These are phyloP conservation scores for Jamesozyma gamospora DNA, from an alignment of 805 yeast genomes.

Conservation along the genomic window DNA sequence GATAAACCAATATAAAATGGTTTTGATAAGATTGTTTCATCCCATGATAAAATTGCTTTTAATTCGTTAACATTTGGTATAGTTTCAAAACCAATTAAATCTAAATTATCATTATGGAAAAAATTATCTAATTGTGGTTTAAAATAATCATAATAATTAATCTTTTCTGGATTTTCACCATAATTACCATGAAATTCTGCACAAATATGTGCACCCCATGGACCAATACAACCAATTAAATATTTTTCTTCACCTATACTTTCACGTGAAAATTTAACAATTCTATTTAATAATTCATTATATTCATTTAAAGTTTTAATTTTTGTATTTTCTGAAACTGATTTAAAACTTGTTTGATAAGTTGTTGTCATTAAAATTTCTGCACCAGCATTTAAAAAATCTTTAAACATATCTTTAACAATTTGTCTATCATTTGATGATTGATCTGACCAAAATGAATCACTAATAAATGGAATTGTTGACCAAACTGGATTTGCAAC, in stretches of 20 bases:
- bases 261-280: slow-evolving; percentile 14
- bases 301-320: slow-evolving; percentile 16
- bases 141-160: slow-evolving; percentile 27
- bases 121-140: slow-evolving; percentile 36
- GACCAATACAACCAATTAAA: slow-evolving; percentile 54
- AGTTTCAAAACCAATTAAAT: slow-evolving; percentile 60
- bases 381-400: slow-evolving; percentile 45
- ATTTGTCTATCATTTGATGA: slow-evolving; percentile 30
- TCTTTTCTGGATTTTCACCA: slow-evolving; percentile 21
- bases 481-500: slow-evolving; percentile 51
- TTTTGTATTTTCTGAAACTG: slow-evolving; percentile 29
- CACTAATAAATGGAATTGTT: slow-evolving; percentile 37
- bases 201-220: slow-evolving; percentile 62
- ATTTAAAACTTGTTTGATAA: slow-evolving; percentile 44
- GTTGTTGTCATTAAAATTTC: slow-evolving; percentile 46
- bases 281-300: slow-evolving; percentile 14
- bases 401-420: slow-evolving; percentile 39
- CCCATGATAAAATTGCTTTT: slow-evolving; percentile 34
- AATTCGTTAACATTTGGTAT: slow-evolving; percentile 55
- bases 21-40: slow-evolving; percentile 30
- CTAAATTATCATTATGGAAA: slow-evolving; percentile 41
- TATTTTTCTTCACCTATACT: slow-evolving; percentile 17
- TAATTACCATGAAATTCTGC: slow-evolving; percentile 69
- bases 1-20: slow-evolving; percentile 40
- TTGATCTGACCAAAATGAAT: slow-evolving; percentile 15